Evolutionary conservation across 371 early-diverging fungal genomes (phyloP).

Genomic region (Fennellomyces sp.): DNA sequence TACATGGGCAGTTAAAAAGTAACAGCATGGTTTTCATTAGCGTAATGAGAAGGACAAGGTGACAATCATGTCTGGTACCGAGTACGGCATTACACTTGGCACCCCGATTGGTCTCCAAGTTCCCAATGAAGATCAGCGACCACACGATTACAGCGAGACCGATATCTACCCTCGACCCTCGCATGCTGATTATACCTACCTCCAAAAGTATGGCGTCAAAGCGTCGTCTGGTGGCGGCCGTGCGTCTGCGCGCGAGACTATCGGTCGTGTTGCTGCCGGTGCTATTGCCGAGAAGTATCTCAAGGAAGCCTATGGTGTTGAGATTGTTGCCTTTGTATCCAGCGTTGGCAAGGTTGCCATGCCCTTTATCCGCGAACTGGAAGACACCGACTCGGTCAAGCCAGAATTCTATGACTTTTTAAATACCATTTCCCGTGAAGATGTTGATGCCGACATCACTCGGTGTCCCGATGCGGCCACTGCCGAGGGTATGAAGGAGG

Average conservation of each 20-base stretch:
- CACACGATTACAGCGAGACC: conserved; percentile 94
- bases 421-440: conserved; percentile 69
- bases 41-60: conserved; percentile 93
- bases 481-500: conserved; percentile 48
- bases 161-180: conserved; percentile 92
- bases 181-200: conserved; percentile 97
- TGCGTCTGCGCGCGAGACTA: conserved; percentile 95
- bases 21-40: too few relatives aligned
- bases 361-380: conserved; percentile 64
- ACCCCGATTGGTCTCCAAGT: conserved; percentile 94
- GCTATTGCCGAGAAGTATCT: conserved; percentile 96
- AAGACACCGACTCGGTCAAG: conserved; percentile 45
- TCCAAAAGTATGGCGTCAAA: conserved; percentile 95
- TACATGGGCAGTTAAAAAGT: too few relatives aligned
- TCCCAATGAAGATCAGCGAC: conserved; percentile 94
- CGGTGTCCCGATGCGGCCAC: conserved; percentile 51
- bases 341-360: conserved; percentile 87
- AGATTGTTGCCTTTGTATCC: conserved; percentile 94
- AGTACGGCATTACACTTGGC: conserved; percentile 92
- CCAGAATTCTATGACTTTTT: conserved; percentile 70
- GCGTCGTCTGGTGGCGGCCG: conserved; percentile 95
- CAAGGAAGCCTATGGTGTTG: conserved; percentile 76
- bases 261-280: conserved; percentile 96
- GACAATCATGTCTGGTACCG: conserved; percentile 91
- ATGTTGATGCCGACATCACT: conserved; percentile 54